Base-by-base conservation (phyloP, 441 rosid species). In the Arabidopsis lyrata region DNA sequence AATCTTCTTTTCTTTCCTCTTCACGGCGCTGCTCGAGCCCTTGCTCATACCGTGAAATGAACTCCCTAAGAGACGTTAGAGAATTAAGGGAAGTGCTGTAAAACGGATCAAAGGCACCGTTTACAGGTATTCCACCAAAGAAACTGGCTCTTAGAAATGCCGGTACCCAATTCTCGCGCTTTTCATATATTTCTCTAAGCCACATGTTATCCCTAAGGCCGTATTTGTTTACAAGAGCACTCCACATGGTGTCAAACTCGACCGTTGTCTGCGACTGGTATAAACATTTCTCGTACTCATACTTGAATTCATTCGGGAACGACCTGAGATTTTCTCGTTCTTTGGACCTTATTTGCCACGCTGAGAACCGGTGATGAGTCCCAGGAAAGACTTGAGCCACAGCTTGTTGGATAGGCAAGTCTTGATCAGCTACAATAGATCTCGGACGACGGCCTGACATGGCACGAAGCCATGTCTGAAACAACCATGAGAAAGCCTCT, bases 1-100 rank as follows among this genome's bases (percentile, higher is more conserved):
- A 89, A 80, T 88, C 98, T 81, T 89, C 96, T 83, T 88, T 87
- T 44, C 83, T 81, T 75, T 91, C 98, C 75, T 91, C 94, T 77
- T 88, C 92, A 2, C 92, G 92, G 4, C 87, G 86, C 22, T 70
- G 92, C 77, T 86, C 84, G 8, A 93, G 87, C 36, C 85, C 85
- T 76, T 85, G 90, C 72, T 88, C 93, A 45, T 87, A 91, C 80
- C 81, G 78, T 4, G 87, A 68, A 49, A 86, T 62, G 47, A 93
- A 91, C 68, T 90, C 98, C 42, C 70, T 80, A 24, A 81, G 83
- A 14, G 92, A 84, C 0, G 90, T 86, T 71, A 85, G 83, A 57
- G 86, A 78, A 73, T 68, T 81, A 75, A 91, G 73, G 58, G 78
- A 78, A 47, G 84, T 66, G 58, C 87, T 85, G 50, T 86, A 90